Evolutionary conservation across 257 asterid species (phyloP).

Genomic region (Handroanthus guayacan): DNA sequence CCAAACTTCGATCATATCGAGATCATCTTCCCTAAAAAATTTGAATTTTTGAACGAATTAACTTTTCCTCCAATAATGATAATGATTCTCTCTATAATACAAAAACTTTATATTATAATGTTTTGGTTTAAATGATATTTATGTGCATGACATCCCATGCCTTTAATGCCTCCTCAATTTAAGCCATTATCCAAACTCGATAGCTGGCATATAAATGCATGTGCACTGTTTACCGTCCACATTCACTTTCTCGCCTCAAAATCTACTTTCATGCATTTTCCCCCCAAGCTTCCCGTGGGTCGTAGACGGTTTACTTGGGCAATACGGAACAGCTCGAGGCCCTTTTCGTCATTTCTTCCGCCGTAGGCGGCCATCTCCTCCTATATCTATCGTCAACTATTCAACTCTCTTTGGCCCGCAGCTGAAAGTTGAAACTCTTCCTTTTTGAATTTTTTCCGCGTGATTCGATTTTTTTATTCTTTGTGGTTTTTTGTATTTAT

Average conservation of each 20-base stretch:
- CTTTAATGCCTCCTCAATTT: too few relatives aligned
- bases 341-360: slow-evolving; percentile 53
- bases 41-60: too few relatives aligned
- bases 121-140: too few relatives aligned
- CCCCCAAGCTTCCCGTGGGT: slow-evolving; percentile 46
- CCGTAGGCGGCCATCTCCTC: background rate
- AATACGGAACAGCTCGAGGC: slow-evolving; percentile 42
- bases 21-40: too few relatives aligned
- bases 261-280: slow-evolving; percentile 27
- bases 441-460: background rate
- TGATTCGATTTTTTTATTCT: background rate
- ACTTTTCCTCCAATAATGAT: too few relatives aligned
- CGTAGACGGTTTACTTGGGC: slow-evolving; percentile 46
- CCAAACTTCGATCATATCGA: too few relatives aligned
- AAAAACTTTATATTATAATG: too few relatives aligned
- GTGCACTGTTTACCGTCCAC: slow-evolving; percentile 12
- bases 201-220: slow-evolving; percentile 7
- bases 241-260: slow-evolving; percentile 16
- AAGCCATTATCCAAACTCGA: too few relatives aligned
- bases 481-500: background rate
- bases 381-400: slow-evolving; percentile 17
- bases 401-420: slow-evolving; percentile 32
- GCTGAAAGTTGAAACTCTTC: slow-evolving; percentile 2
- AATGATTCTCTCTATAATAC: too few relatives aligned
- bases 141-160: too few relatives aligned